A percentile compares a stretch with the other conserved stretches of the same genome.
phyloP scores from a whole-genome alignment of 2,329 filamentous ascomycete species.

The Plectosphaerella plurivora region DNA sequence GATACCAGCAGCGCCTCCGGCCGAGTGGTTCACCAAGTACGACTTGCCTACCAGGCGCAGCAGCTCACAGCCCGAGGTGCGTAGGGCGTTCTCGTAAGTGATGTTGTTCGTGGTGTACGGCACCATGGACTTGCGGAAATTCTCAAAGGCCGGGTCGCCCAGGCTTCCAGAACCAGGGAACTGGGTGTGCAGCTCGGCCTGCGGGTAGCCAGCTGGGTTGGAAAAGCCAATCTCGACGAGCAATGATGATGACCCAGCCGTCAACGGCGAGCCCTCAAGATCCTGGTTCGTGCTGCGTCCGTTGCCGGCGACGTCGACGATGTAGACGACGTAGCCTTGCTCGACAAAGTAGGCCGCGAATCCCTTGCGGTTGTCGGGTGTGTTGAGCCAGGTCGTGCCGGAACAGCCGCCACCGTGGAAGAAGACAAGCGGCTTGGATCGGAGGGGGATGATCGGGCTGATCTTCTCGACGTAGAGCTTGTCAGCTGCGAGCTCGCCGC shows the following conservation, averaged over 20 bases:
- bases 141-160: conserved; percentile 21
- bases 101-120: conserved; percentile 20
- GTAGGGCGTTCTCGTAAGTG: conserved; percentile 20
- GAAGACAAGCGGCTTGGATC: conserved; percentile 6
- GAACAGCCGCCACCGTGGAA: conserved; percentile 9
- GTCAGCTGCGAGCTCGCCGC: conserved; percentile 15
- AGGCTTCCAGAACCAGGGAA: conserved; percentile 29
- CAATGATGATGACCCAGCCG: conserved; percentile 10
- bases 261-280: conserved; percentile 11
- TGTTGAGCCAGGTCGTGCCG: conserved; percentile 30
- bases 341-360: conserved; percentile 41
- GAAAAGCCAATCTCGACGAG: conserved; percentile 27
- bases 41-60: conserved; percentile 20
- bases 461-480: conserved; percentile 27
- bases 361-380: conserved; percentile 38
- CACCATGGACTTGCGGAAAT: conserved; percentile 21
- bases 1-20: conserved; percentile 13
- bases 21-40: conserved; percentile 24
- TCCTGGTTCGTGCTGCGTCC: conserved; percentile 28
- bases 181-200: conserved; percentile 24
- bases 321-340: conserved; percentile 35
- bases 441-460: conserved; percentile 4
- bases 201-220: conserved; percentile 21
- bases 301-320: conserved; percentile 35
- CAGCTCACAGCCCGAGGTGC: conserved; percentile 21